Conservation (phyloP, 2,329 filamentous ascomycete species). For the Drechslerella dactyloides region DNA sequence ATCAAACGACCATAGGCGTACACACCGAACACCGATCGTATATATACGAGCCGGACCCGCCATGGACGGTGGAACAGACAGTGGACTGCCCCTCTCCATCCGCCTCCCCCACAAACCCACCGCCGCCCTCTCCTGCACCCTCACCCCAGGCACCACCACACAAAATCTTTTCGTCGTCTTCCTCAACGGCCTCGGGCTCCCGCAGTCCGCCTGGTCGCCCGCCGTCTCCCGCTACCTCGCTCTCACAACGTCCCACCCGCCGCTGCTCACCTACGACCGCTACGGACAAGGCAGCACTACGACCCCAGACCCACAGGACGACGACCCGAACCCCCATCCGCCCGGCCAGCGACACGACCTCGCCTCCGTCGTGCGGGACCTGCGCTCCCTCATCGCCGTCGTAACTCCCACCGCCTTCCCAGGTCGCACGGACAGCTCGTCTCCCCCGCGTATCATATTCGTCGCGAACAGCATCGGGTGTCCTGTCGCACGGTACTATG, state of each 20-base stretch:
- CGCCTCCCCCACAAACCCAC: conserved; percentile 39
- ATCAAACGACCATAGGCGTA: no score
- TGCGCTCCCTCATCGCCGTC: conserved; percentile 59
- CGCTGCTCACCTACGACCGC: conserved; percentile 65
- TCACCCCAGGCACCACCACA: conserved; percentile 14
- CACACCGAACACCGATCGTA: background rate
- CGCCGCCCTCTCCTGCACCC: conserved; percentile 34
- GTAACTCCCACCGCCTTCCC: conserved; percentile 50
- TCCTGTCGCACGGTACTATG: conserved; percentile 64
- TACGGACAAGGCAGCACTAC: conserved; percentile 65
- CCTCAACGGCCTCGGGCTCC: conserved; percentile 45
- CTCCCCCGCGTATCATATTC: conserved; percentile 59
- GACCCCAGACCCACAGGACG: conserved; percentile 61
- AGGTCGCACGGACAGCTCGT: conserved; percentile 51
- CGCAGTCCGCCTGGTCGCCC: conserved; percentile 45
- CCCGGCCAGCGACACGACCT: conserved; percentile 62
- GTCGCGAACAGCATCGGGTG: conserved; percentile 65
- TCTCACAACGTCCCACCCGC: conserved; percentile 1
- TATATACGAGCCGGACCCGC: no score
- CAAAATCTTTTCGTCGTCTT: conserved; percentile 20
- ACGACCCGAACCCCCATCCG: conserved; percentile 52
- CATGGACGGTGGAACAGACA: no score
- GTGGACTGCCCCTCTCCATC: conserved; percentile 9
- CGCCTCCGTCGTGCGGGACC: conserved; percentile 59
- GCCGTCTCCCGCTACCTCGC: conserved; percentile 16